A percentile compares a stretch with the other conserved stretches of the same genome.
phyloP scores from a whole-genome alignment of 139 green algal species.

The Chlamydomonas sphaeroides region DNA sequence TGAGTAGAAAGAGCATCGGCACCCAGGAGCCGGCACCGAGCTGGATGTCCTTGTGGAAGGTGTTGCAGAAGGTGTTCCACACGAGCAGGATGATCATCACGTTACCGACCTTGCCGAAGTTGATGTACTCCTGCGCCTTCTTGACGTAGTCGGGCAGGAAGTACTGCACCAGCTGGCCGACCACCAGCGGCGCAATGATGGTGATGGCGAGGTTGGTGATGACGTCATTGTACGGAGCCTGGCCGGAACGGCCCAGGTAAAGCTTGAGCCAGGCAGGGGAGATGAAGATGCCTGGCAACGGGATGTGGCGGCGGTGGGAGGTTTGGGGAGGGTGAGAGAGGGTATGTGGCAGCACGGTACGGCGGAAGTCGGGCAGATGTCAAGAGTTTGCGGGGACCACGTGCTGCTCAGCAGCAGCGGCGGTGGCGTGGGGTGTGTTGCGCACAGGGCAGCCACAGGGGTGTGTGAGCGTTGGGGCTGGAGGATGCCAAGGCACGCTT shows the following conservation, averaged over 20 bases:
- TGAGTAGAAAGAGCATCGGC: slow-evolving; percentile 44
- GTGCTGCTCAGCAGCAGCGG: no score
- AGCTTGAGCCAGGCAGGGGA: slow-evolving; percentile 52
- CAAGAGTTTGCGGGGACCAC: no score
- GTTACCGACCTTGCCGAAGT: slow-evolving; percentile 51
- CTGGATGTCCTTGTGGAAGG: slow-evolving; percentile 43
- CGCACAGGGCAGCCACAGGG: no score
- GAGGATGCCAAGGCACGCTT: no score
- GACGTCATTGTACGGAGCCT: slow-evolving; percentile 28
- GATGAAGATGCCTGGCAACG: slow-evolving; percentile 57
- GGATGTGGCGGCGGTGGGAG: no score
- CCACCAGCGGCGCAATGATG: slow-evolving; percentile 55
- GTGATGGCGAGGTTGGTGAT: slow-evolving; percentile 48
- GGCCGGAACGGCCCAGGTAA: slow-evolving; percentile 42
- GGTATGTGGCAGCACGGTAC: no score
- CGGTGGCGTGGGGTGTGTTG: no score
- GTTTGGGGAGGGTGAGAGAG: no score
- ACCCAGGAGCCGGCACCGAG: slow-evolving; percentile 28
- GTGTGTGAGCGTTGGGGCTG: no score
- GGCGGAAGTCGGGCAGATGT: no score
- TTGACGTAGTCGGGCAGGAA: slow-evolving; percentile 15
- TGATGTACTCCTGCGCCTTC: slow-evolving; percentile 40
- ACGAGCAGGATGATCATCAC: slow-evolving; percentile 64
- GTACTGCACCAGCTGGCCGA: slow-evolving; percentile 56
- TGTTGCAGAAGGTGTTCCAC: slow-evolving; percentile 63